Conservation (phyloP, 495 filamentous ascomycete species). For the Neurospora sp. region DNA sequence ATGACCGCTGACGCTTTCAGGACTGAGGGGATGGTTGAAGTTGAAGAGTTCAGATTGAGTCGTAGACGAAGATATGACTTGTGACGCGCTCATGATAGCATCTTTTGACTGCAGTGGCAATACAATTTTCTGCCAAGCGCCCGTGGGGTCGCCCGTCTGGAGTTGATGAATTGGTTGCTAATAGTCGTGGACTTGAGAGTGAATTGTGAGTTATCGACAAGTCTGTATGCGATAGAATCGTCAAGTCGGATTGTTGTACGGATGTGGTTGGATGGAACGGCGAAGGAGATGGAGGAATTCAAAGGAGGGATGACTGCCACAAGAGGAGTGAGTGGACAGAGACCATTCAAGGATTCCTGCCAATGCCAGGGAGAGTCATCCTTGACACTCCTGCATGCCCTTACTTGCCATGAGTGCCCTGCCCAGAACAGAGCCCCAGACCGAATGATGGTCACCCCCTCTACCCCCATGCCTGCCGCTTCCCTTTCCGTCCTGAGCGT, state of each 20-base stretch:
- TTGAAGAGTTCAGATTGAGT: background rate
- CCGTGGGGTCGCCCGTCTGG: background rate
- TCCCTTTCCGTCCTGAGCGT: background rate
- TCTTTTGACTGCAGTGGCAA: background rate
- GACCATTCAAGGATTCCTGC: background rate
- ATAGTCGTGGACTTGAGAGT: background rate
- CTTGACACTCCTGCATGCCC: background rate
- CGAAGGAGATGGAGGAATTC: background rate
- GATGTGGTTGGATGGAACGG: background rate
- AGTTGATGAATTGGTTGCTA: background rate
- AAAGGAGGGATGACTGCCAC: background rate
- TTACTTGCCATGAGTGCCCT: background rate
- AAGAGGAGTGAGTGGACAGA: background rate
- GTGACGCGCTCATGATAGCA: background rate
- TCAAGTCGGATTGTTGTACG: background rate
- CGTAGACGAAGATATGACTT: background rate
- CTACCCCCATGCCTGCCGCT: background rate
- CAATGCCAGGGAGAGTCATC: background rate
- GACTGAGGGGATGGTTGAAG: background rate
- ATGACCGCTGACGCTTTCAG: background rate
- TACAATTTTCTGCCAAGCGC: background rate
- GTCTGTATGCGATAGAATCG: background rate
- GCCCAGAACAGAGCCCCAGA: background rate
- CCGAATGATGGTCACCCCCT: background rate
- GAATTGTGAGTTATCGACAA: background rate